Conservation (phyloP, 2,329 filamentous ascomycete genomes). For the Fusarium brachygibbosum region DNA sequence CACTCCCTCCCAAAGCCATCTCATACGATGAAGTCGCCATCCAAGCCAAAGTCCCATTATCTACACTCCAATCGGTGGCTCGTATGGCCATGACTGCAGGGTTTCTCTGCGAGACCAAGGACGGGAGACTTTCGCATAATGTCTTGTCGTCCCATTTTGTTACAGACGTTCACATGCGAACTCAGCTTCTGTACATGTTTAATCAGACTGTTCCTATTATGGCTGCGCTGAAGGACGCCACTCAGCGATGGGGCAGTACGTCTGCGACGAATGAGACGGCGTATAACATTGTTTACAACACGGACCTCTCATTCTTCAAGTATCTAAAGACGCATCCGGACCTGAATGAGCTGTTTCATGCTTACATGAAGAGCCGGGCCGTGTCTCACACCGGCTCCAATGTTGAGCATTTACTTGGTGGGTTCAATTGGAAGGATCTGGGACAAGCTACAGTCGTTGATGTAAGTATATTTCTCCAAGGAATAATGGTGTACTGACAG, state of each 20-base stretch:
- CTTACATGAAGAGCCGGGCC: slow-evolving; percentile 36
- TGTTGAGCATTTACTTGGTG: slow-evolving; percentile 27
- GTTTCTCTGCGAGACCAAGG: slow-evolving; percentile 52
- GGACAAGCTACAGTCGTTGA: slow-evolving; percentile 28
- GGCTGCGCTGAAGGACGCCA: slow-evolving; percentile 43
- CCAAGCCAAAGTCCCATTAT: slow-evolving; percentile 19
- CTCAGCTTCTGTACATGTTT: slow-evolving; percentile 52
- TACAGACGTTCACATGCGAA: slow-evolving; percentile 42
- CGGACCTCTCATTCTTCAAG: slow-evolving; percentile 52
- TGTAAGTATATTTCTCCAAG: background rate
- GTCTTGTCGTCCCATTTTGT: slow-evolving; percentile 51
- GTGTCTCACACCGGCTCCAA: slow-evolving; percentile 35
- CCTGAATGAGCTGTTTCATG: slow-evolving; percentile 17
- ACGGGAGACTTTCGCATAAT: slow-evolving; percentile 52
- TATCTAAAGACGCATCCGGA: slow-evolving; percentile 41
- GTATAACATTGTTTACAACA: slow-evolving; percentile 49
- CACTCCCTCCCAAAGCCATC: background rate
- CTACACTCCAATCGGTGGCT: slow-evolving; percentile 25
- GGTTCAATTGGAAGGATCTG: slow-evolving; percentile 23
- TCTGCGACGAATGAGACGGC: slow-evolving; percentile 47
- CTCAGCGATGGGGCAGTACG: slow-evolving; percentile 47
- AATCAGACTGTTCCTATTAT: slow-evolving; percentile 47
- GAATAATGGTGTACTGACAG: background rate
- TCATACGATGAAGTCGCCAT: slow-evolving; percentile 25
- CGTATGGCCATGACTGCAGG: slow-evolving; percentile 57